Evolutionary conservation across 177 flowering plant genomes (phyloP).

Genomic region (Vitis hybrid): DNA sequence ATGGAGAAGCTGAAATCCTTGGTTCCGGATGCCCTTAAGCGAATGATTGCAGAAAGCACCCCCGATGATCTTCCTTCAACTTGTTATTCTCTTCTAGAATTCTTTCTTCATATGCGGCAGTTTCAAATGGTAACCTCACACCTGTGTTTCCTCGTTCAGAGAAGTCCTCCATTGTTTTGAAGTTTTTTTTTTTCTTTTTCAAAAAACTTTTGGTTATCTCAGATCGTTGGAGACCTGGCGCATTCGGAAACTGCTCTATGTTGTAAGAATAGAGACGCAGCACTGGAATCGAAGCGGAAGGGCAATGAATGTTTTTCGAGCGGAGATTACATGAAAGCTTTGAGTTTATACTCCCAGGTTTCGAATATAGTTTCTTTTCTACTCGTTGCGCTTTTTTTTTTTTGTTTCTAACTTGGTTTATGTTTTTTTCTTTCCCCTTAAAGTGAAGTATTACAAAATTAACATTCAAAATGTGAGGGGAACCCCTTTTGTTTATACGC

Average conservation of each 20-base stretch:
- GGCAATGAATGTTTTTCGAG: slow-evolving; percentile 59
- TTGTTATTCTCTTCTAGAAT: slow-evolving; percentile 57
- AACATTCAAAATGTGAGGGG: no score
- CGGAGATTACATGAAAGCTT: slow-evolving; percentile 58
- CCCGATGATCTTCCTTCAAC: slow-evolving; percentile 46
- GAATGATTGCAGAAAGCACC: slow-evolving; percentile 35
- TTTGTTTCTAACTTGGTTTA: no score
- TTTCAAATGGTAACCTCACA: slow-evolving; percentile 50
- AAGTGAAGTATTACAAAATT: no score
- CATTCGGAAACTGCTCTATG: slow-evolving; percentile 45
- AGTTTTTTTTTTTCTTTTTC: slow-evolving; percentile 1
- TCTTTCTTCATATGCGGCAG: slow-evolving; percentile 42
- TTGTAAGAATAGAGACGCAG: slow-evolving; percentile 50
- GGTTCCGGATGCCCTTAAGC: slow-evolving; percentile 49
- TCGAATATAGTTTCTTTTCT: neutral
- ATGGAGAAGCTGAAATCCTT: slow-evolving; percentile 73
- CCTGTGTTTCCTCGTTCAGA: neutral
- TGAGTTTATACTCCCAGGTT: slow-evolving; percentile 68
- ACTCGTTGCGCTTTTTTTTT: neutral
- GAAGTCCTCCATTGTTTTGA: neutral
- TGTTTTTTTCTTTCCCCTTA: no score
- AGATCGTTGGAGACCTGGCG: slow-evolving; percentile 59
- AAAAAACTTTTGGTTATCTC: neutral
- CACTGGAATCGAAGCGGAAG: slow-evolving; percentile 61
- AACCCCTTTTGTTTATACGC: no score